Base-by-base conservation (phyloP, 768 basidiomycete species). In the Podaxis rugospora region DNA sequence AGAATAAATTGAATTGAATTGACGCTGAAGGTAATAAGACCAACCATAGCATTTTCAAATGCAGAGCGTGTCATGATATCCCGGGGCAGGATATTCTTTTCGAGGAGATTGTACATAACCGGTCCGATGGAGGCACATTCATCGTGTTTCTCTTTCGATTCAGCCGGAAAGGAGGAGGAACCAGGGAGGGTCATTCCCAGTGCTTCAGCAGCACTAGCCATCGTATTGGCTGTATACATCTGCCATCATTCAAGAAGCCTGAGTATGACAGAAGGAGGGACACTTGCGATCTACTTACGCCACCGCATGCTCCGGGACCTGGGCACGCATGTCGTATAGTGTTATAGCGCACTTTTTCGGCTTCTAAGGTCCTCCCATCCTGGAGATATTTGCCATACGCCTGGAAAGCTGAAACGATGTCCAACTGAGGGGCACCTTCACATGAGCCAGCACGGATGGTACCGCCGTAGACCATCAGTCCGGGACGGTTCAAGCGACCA, bases 171-270 rank as follows among this genome's bases (percentile, higher is more conserved):
- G 6, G 94, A 95, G 0, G 95, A 95, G n/a, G 95, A 97, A 28
- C 96, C 96, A 6, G 97, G 92, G 7, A 98, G 76, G 14, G 93
- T 85, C 96, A 99, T 99, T 50, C 97, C 97, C 66, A 99, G 73
- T 1, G 90, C 95, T 75, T 99, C 97, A 46, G 92, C 83, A 13
- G 95, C 93, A 65, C 92, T 94, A 4, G 96, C 93, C 93, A 99
- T 98, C 2, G 97, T 98, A 74, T 98, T 99, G 36, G 93, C 93
- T 4, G 95, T 97, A 73, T 96, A 96, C 94, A 96, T 95, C 93
- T 95, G 70, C 7, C 47, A 39, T 52, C 16, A 36, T 44, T 64
- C 21, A 47, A 18, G 49, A 25, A 32, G 47, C 11, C 13, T 37
- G 54, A 61, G 40, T 42, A 36, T 6, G 49, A 37, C 35, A 57